Conservation (phyloP, 176 grass and related monocot species). For the Poa pratensis region DNA sequence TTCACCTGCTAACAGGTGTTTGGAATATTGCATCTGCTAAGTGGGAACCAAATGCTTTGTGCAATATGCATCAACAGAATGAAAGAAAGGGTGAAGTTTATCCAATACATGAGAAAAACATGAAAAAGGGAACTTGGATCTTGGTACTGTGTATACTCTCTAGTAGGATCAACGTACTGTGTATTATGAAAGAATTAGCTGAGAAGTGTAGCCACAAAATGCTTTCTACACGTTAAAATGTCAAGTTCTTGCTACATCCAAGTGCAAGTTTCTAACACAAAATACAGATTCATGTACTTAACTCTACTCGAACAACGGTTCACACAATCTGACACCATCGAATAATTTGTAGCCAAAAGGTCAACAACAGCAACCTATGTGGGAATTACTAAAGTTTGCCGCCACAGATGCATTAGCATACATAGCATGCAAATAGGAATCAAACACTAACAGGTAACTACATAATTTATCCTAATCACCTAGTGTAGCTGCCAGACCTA, state of each 20-base stretch:
- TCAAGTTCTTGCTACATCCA: conserved; percentile 8
- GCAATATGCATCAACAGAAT: conserved; percentile 17
- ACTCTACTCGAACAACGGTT: conserved; percentile 15
- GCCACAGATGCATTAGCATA: conserved; percentile 26
- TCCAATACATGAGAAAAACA: conserved; percentile 13
- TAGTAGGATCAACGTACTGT: conserved; percentile 18
- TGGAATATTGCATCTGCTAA: conserved; percentile 12
- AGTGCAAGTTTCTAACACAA: conserved; percentile 25
- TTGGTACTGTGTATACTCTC: neutral
- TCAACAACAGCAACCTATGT: conserved; percentile 19
- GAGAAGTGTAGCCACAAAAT: conserved; percentile 16
- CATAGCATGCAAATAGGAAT: conserved; percentile 38
- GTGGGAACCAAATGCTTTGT: conserved; percentile 5
- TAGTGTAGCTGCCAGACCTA: conserved; percentile 35
- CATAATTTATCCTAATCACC: conserved; percentile 43
- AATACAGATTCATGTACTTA: conserved; percentile 31
- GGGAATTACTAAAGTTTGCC: conserved; percentile 13
- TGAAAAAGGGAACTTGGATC: neutral
- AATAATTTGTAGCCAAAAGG: conserved; percentile 27
- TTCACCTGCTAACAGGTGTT: conserved; percentile 22
- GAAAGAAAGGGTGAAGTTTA: conserved; percentile 30
- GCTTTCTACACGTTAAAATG: neutral
- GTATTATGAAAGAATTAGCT: conserved; percentile 31
- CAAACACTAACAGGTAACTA: conserved; percentile 34
- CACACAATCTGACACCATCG: neutral